Evolutionary conservation across 202 grass and related monocot genomes (phyloP), one percentile per base, ranked within the genome.

Genomic region (Schoenoplectus triqueter): DNA sequence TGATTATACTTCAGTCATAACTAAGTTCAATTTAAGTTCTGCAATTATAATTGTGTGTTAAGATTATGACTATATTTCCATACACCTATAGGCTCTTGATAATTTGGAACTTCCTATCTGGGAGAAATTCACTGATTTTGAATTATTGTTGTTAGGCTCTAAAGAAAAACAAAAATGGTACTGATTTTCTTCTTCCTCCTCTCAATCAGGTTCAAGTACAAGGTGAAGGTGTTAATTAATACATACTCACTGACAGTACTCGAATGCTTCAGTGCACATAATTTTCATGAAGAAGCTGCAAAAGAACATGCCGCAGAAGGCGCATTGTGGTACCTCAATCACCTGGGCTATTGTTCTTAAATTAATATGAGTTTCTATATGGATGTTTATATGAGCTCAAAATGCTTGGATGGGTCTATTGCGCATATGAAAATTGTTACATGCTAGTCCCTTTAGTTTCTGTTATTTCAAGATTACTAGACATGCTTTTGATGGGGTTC

Each of bases 261-360:
- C 31, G 89, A 94, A 80, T 87, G 92, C 78, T 80, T 87, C 66
- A 49, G 91, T 63, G 85, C 87, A 10, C 81, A 88, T 2, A 89
- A 88, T 40, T 44, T 15, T 20, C 49, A 48, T 22, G 90, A 89
- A 89, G 74, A 89, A 89, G 87, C 87, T n/a, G 90, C 95, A 6
- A 14, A 84, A 71, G 88, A 92, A 21, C 85, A 98, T 74, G 91
- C 89, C 46, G 86, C 90, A 8, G 81, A 90, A 84, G 92, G 87
- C 4, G 91, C 87, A 84, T 15, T 98, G 54, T 98, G 95, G 95
- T 92, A 44, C 59, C 95, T 98, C 15, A 56, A 80, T 69, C 15
- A 50, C 45, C 39, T 78, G 44, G 89, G 92, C 39, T 76, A 89
- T 51, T 44, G 11, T 78, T 31, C 31, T 31, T 31, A 31, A 31